These are phyloP conservation scores for Lichtheimia ramosa DNA, from an alignment of 371 early-diverging fungal genomes.

Conservation along the genomic window DNA sequence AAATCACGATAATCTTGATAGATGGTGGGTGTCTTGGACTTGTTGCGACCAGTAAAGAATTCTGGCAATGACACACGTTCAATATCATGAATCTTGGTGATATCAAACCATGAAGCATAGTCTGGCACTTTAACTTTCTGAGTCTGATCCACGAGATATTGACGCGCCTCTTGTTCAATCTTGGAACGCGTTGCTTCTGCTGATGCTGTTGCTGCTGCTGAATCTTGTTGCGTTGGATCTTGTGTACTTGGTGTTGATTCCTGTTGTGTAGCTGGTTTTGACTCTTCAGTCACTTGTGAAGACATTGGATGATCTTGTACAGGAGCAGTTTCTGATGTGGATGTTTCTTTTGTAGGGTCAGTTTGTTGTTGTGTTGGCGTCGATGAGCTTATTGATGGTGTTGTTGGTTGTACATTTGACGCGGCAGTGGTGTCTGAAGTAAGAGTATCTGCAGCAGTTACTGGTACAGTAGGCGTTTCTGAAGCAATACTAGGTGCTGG, in stretches of 20 bases:
- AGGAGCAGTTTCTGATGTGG: not conserved
- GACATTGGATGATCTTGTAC: constrained; percentile 1
- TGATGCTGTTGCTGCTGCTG: not conserved
- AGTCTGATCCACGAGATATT: constrained; percentile 71
- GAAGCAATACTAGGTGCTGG: too few relatives aligned
- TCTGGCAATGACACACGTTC: constrained; percentile 93
- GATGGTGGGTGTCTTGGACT: constrained; percentile 87
- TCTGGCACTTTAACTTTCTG: constrained; percentile 77
- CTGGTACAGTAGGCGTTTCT: too few relatives aligned
- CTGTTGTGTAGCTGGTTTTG: not conserved
- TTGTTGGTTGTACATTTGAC: not conserved
- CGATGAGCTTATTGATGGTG: constrained; percentile 1
- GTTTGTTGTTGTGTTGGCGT: not conserved
- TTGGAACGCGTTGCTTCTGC: constrained; percentile 20
- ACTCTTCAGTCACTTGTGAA: not conserved
- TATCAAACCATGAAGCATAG: constrained; percentile 94
- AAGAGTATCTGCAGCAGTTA: too few relatives aligned
- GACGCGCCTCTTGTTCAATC: constrained; percentile 71
- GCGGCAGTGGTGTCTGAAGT: not conserved
- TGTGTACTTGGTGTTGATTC: not conserved
- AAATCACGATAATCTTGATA: constrained; percentile 97
- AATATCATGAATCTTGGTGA: constrained; percentile 84
- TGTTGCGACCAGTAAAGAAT: constrained; percentile 91
- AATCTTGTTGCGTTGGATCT: not conserved
- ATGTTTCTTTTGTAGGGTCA: not conserved